Evolutionary conservation across 2,329 filamentous ascomycete species (phyloP).

Genomic region (Zymoseptoria crescenta): DNA sequence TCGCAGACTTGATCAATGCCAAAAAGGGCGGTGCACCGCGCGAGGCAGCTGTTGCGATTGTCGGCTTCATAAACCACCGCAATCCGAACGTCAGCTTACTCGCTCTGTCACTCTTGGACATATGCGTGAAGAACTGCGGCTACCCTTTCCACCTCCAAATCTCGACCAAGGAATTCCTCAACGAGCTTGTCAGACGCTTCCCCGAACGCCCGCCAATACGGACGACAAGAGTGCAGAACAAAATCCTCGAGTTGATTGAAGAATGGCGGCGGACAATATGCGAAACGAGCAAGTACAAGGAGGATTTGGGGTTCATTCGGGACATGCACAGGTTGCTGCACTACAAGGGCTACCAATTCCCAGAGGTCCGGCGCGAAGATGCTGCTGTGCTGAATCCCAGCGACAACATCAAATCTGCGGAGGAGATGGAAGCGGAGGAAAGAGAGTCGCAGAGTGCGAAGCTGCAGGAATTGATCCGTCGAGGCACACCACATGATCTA

Average conservation of each 20-base stretch:
- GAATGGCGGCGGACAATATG: slow-evolving; percentile 99
- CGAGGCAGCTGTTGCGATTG: slow-evolving; percentile 87
- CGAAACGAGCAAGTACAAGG: slow-evolving; percentile 94
- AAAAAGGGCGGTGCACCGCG: slow-evolving; percentile 95
- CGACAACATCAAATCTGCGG: slow-evolving; percentile 90
- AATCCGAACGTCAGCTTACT: slow-evolving; percentile 92
- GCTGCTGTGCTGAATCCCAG: slow-evolving; percentile 94
- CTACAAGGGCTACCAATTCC: slow-evolving; percentile 96
- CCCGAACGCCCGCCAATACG: slow-evolving; percentile 87
- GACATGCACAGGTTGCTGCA: slow-evolving; percentile 95
- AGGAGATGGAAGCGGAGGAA: slow-evolving; percentile 98
- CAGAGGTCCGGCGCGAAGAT: slow-evolving; percentile 85
- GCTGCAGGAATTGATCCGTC: slow-evolving; percentile 87
- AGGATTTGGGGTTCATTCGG: slow-evolving; percentile 89
- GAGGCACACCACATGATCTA: slow-evolving; percentile 83
- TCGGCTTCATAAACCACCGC: slow-evolving; percentile 90
- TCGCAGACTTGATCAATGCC: slow-evolving; percentile 89
- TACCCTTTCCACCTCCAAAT: slow-evolving; percentile 99
- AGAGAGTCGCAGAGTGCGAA: slow-evolving; percentile 94
- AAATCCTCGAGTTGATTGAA: slow-evolving; percentile 92
- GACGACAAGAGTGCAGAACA: slow-evolving; percentile 76
- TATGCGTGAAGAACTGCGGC: slow-evolving; percentile 99
- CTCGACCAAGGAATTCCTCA: slow-evolving; percentile 96
- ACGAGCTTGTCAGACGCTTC: slow-evolving; percentile 92
- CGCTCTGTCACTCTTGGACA: slow-evolving; percentile 84